Evolutionary conservation across 148 eudicot genomes (phyloP), one percentile per base, ranked within the genome.

Genomic region (Silene latifolia): DNA sequence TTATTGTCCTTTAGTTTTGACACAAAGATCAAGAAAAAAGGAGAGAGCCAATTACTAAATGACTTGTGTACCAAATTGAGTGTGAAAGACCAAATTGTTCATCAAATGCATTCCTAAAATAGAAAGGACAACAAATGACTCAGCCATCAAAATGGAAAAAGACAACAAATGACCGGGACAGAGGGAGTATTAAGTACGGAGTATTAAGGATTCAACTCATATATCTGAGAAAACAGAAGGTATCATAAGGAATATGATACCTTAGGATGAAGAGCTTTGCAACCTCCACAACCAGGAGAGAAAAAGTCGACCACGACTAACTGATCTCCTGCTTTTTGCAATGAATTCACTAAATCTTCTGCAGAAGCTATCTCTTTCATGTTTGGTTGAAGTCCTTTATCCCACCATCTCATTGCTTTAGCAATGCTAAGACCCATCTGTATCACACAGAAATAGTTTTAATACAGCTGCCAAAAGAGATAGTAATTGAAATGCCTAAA

Each of bases 221-320:
- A 39, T 19, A 61, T 23, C 14, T n/a, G 9, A 5, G 11, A 19
- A n/a, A 17, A 51, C 58, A 15, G 12, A 39, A 4, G 14, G 29
- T 1, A 27, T 27, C 29, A 27, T 27, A 4, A 0, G 20, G 58
- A 67, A 2, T 20, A 65, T 32, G 64, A 51, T 80, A 91, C 97
- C 97, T 91, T 91, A 48, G 93, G 97, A 84, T 91, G 93, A 79
- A 91, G 97, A 76, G 93, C 90, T 85, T 77, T 86, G 86, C 97
- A 91, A 7, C 97, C 97, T 69, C 92, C 97, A 70, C 97, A 91
- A 25, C 93, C 97, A 74, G 97, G 97, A 62, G 93, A 89, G 72
- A 86, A 89, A 78, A 91, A 91, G 77, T 91, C 97, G 19, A 91
- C 83, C 13, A 91, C 85, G 2, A 89, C 97, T 77, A 91, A 77